Conservation (phyloP, 371 early-diverging fungal genomes). For the Funneliformis caledonium region DNA sequence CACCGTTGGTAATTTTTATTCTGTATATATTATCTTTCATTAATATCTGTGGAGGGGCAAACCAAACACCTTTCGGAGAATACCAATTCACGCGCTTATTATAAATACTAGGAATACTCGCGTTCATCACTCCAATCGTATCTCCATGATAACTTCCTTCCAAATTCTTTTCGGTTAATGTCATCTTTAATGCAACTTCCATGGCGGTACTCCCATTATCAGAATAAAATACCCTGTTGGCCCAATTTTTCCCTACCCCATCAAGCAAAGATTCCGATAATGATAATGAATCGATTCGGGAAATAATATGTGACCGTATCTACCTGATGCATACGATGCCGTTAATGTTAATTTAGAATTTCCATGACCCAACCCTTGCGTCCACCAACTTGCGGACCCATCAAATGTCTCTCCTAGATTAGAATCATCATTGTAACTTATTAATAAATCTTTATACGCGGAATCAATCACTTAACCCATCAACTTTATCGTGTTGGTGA, state of each 20-base stretch:
- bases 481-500: slow-evolving; percentile 77
- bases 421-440: slow-evolving; percentile 42
- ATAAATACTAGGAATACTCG: slow-evolving; percentile 75
- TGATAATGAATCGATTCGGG: slow-evolving; percentile 73
- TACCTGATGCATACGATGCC: slow-evolving; percentile 73
- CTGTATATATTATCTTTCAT: slow-evolving; percentile 63
- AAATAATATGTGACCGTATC: slow-evolving; percentile 86
- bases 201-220: slow-evolving; percentile 84
- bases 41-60: slow-evolving; percentile 71
- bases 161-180: slow-evolving; percentile 60
- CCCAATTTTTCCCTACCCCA: slow-evolving; percentile 71
- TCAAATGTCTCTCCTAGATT: slow-evolving; percentile 65
- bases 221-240: slow-evolving; percentile 76
- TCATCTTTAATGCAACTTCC: slow-evolving; percentile 87
- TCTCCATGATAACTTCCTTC: slow-evolving; percentile 87
- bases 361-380: slow-evolving; percentile 82
- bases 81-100: slow-evolving; percentile 83
- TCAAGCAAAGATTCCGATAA: slow-evolving; percentile 67
- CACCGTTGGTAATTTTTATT: slow-evolving; percentile 51
- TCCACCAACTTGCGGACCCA: slow-evolving; percentile 87
- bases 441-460: slow-evolving; percentile 71
- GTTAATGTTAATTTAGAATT: slow-evolving; percentile 64
- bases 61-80: slow-evolving; percentile 75
- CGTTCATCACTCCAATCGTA: slow-evolving; percentile 86
- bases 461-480: slow-evolving; percentile 80